Evolutionary conservation across 2,329 filamentous ascomycete genomes (phyloP), one percentile per base, ranked within the genome.

Genomic region (Periconia digitata): DNA sequence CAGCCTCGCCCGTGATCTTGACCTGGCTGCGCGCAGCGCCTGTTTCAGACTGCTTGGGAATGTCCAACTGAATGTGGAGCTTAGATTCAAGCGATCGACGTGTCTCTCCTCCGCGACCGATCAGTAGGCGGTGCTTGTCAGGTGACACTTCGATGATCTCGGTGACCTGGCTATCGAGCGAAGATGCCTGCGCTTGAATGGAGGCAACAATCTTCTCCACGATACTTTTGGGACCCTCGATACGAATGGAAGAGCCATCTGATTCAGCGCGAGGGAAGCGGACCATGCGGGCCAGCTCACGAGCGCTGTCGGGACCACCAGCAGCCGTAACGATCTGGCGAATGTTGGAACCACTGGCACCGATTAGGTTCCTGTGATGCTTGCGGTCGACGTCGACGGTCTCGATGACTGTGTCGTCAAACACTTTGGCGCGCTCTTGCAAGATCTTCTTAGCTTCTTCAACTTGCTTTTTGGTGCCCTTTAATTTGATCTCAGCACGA

Each of bases 371-470:
- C 73, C 87, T 86, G 76, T 99, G 94, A 72, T 94, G 85, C 77
- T 95, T 96, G 77, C 90, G 89, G 60, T 97, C 92, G n/a, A 99
- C 85, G 27, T 95, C 88, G 41, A 99, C 78, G 12, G 85, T 90
- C 75, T 87, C 85, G 15, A 86, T 84, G 43, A 96, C 80, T n/a
- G 90, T 96, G 56, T 94, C 86, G 63, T 97, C 91, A 60, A 96
- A 96, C 17, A 91, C 80, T 52, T 86, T 86, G 46, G 88, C 87
- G 75, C 92, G 91, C 74, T 94, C 88, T 70, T 92, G 85, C 20
- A 99, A 80, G 42, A 94, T 76, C 76, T 94, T 94, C 82, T 94
- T 94, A 4, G 94, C 92, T 59, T 92, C 88, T 41, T 91, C 86
- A 43, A 99, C 94, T 67, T 94, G 87, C 58, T 88, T 79, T 77